phyloP scores from a whole-genome alignment of 1,139 yeast species.

The Pneumocystis carinii region DNA sequence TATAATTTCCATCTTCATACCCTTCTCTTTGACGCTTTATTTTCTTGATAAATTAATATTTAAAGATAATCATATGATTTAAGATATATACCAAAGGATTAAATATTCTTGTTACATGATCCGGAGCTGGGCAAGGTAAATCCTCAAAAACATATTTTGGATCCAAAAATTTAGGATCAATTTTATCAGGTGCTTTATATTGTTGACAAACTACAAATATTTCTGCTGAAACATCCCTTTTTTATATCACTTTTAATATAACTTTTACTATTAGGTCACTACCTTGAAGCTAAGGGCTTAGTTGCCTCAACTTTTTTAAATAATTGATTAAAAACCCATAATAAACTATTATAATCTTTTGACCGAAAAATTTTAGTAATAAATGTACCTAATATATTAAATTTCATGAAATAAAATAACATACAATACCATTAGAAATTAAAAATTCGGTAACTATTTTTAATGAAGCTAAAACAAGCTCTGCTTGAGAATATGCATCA shows the following conservation, averaged over 20 bases:
- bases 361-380: slow-evolving; percentile 95
- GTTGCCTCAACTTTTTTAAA: slow-evolving; percentile 96
- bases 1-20: slow-evolving; percentile 86
- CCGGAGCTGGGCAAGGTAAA: slow-evolving; percentile 44
- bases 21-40: slow-evolving; percentile 87
- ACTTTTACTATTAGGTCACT: slow-evolving; percentile 19
- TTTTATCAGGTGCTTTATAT: slow-evolving; percentile 86
- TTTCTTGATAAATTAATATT: slow-evolving; percentile 33
- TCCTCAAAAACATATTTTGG: slow-evolving; percentile 92
- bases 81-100: slow-evolving; percentile 38
- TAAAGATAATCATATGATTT: not conserved
- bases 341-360: slow-evolving; percentile 85
- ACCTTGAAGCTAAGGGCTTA: slow-evolving; percentile 96
- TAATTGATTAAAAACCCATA: slow-evolving; percentile 94
- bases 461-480: slow-evolving; percentile 80
- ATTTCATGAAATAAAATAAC: not conserved
- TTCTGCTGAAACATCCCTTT: slow-evolving; percentile 68
- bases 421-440: slow-evolving; percentile 37
- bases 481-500: slow-evolving; percentile 97
- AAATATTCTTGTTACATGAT: slow-evolving; percentile 81
- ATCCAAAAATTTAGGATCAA: slow-evolving; percentile 84
- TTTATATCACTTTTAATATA: not conserved
- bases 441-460: slow-evolving; percentile 91
- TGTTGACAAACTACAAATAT: slow-evolving; percentile 94
- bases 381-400: slow-evolving; percentile 50